These are phyloP conservation scores for Asterionellopsis glacialis DNA, from an alignment of 108 stramenopile species.

Conservation along the genomic window DNA sequence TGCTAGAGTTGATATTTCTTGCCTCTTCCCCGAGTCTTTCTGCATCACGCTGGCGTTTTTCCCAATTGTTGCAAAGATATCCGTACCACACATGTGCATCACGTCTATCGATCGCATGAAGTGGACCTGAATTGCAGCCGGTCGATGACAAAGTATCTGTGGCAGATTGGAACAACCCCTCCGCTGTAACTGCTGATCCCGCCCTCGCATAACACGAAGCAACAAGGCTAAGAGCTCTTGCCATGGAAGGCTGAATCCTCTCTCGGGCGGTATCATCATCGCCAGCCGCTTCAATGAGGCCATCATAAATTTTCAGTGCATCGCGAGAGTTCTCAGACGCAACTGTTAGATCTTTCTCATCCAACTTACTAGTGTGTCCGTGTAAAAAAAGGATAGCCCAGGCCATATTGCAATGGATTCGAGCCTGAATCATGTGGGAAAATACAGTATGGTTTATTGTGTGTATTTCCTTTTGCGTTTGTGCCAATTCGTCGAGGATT, in stretches of 20 bases:
- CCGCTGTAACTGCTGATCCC: slow-evolving; percentile 74
- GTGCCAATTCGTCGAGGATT: background rate
- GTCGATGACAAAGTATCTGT: slow-evolving; percentile 27
- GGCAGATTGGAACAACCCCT: slow-evolving; percentile 80
- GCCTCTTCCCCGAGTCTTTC: slow-evolving; percentile 39
- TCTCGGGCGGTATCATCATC: slow-evolving; percentile 8
- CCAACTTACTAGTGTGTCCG: background rate
- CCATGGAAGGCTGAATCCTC: slow-evolving; percentile 2
- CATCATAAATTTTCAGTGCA: slow-evolving; percentile 56
- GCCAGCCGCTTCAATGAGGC: slow-evolving; percentile 1
- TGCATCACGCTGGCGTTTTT: slow-evolving; percentile 67
- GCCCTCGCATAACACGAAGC: slow-evolving; percentile 68
- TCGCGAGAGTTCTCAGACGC: slow-evolving; percentile 69
- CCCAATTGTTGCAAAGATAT: slow-evolving; percentile 65
- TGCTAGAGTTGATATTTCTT: slow-evolving; percentile 32
- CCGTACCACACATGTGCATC: slow-evolving; percentile 55
- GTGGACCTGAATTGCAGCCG: slow-evolving; percentile 21
- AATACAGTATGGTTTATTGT: background rate
- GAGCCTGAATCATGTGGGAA: slow-evolving; percentile 10
- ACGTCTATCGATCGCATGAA: slow-evolving; percentile 46
- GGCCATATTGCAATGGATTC: slow-evolving; percentile 35
- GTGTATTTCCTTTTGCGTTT: background rate
- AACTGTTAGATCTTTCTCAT: slow-evolving; percentile 31
- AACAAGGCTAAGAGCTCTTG: slow-evolving; percentile 34
- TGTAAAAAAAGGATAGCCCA: slow-evolving; percentile 17